phyloP scores from a whole-genome alignment of 1,139 yeast genomes.

The Yarrowia galli region DNA sequence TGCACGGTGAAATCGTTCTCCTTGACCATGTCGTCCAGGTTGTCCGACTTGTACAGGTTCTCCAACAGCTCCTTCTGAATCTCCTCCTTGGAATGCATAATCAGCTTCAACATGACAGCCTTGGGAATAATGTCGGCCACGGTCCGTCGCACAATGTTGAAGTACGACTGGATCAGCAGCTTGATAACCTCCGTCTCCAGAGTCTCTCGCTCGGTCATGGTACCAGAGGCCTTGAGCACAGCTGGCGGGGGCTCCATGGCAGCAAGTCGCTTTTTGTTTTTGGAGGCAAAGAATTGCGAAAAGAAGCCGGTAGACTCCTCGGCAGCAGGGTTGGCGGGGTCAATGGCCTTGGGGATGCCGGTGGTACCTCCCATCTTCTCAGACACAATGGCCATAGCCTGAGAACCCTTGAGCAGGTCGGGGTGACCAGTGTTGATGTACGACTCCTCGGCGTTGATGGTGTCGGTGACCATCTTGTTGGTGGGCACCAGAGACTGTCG shows the following conservation, averaged over 20 bases:
- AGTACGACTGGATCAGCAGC: conserved; percentile 86
- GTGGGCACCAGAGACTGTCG: conserved; percentile 86
- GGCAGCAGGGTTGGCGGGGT: conserved; percentile 43
- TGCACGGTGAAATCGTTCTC: conserved; percentile 93
- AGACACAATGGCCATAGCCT: conserved; percentile 94
- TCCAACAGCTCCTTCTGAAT: conserved; percentile 91
- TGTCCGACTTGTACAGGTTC: conserved; percentile 81
- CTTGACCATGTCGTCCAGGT: conserved; percentile 79
- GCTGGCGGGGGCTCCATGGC: conserved; percentile 98
- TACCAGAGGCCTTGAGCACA: conserved; percentile 90
- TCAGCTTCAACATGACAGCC: conserved; percentile 90
- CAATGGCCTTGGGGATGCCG: conserved; percentile 55
- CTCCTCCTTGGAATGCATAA: conserved; percentile 74
- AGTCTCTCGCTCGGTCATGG: conserved; percentile 93
- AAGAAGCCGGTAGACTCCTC: conserved; percentile 71
- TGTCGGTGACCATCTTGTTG: conserved; percentile 79
- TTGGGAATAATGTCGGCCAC: conserved; percentile 94
- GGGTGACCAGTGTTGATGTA: conserved; percentile 98
- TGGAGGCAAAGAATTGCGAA: conserved; percentile 92
- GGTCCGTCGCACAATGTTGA: conserved; percentile 89
- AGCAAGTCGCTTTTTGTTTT: conserved; percentile 91
- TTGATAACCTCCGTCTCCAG: conserved; percentile 97
- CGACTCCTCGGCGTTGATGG: conserved; percentile 85
- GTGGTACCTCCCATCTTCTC: conserved; percentile 78
- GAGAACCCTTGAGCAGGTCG: conserved; percentile 90